Evolutionary conservation across 129 eudicot genomes (phyloP).

Genomic region (Flaveria sonorensis): DNA sequence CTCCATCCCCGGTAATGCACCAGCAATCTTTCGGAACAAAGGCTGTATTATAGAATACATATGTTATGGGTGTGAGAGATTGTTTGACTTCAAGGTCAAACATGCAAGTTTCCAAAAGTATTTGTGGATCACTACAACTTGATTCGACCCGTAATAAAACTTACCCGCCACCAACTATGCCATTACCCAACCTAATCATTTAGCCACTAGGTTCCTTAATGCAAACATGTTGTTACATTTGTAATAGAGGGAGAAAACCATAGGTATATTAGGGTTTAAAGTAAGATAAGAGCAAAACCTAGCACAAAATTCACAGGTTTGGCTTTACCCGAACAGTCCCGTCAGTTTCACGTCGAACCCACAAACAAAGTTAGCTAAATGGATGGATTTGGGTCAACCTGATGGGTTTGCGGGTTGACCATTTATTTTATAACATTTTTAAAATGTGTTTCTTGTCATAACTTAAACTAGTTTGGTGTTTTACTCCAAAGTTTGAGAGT

Average conservation of each 20-base stretch:
- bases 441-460: neutral
- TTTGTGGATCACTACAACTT: neutral
- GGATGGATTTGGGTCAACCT: neutral
- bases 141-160: neutral
- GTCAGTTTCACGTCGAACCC: neutral
- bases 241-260: neutral
- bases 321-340: neutral
- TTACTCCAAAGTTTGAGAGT: too few species aligned
- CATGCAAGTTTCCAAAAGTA: neutral
- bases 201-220: neutral
- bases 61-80: neutral
- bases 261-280: neutral
- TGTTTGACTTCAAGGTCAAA: constrained; percentile 6
- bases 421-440: too few species aligned
- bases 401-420: too few species aligned
- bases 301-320: neutral
- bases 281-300: neutral
- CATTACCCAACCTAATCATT: neutral
- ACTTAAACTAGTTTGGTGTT: neutral
- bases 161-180: neutral
- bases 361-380: neutral
- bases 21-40: constrained; percentile 79
- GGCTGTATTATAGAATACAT: constrained; percentile 47
- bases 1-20: constrained; percentile 95
- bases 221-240: neutral